These are phyloP conservation scores for Fragaria ananassa DNA, from an alignment of 306 rosid species.

Conservation along the genomic window DNA sequence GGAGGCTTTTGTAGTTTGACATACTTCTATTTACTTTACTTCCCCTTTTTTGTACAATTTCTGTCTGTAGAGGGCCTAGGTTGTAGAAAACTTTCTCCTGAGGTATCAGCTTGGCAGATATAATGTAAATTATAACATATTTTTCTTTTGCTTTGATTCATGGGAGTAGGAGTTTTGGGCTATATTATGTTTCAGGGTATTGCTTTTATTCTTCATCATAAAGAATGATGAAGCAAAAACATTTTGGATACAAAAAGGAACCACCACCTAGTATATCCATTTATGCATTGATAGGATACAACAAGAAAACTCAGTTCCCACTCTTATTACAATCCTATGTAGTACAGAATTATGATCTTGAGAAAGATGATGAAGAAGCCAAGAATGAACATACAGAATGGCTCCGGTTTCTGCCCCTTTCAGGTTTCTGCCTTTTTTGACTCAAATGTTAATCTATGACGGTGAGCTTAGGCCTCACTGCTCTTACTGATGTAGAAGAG, in stretches of 20 bases:
- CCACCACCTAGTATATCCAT: neutral
- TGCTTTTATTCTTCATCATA: neutral
- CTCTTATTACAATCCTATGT: neutral
- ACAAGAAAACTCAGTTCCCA: neutral
- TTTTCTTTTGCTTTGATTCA: neutral
- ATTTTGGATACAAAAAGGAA: neutral
- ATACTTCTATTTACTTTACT: neutral
- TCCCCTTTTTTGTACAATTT: neutral
- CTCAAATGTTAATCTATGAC: conserved; percentile 17
- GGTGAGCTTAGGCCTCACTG: conserved; percentile 25
- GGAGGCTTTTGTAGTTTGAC: neutral
- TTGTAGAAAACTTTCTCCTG: neutral
- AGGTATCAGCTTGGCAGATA: neutral
- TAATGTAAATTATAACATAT: neutral
- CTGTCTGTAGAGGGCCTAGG: neutral
- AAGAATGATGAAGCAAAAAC: neutral
- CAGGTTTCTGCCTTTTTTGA: neutral
- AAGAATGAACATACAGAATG: neutral
- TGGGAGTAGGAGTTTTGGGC: neutral
- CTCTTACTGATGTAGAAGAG: conserved; percentile 49
- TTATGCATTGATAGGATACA: neutral
- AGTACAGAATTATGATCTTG: neutral
- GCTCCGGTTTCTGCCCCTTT: neutral
- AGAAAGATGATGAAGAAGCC: neutral
- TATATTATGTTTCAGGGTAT: neutral